A percentile compares a stretch with the other conserved stretches of the same genome.
phyloP scores from a whole-genome alignment of 1,284 basidiomycete genomes.

The Sparassis latifolia region DNA sequence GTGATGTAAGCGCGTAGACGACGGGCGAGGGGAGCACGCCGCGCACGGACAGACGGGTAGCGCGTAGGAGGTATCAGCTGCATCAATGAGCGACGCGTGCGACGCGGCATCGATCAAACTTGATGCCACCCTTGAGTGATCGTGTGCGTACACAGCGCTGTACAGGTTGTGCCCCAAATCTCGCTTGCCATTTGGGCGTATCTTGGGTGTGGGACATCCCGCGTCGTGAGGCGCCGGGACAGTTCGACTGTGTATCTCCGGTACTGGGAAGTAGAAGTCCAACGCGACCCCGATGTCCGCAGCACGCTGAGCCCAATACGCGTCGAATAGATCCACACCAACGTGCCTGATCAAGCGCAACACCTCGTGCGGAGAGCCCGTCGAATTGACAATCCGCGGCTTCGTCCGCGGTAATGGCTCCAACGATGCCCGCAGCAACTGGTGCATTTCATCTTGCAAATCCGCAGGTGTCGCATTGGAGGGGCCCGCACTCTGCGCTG shows the following conservation, averaged over 20 bases:
- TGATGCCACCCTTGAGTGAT: conserved; percentile 50
- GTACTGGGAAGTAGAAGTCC: conserved; percentile 67
- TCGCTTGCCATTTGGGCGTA: conserved; percentile 21
- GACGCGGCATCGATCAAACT: conserved; percentile 27
- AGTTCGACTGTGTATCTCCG: conserved; percentile 3
- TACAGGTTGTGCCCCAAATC: conserved; percentile 72
- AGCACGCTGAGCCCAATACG: conserved; percentile 58
- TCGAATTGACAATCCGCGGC: conserved; percentile 53
- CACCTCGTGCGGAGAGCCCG: conserved; percentile 66
- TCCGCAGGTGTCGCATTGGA: conserved; percentile 3
- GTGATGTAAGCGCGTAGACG: conserved; percentile 37
- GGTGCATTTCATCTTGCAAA: conserved; percentile 4
- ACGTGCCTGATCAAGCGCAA: conserved; percentile 54
- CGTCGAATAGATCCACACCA: conserved; percentile 73
- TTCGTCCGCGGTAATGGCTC: conserved; percentile 44
- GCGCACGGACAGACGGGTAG: conserved; percentile 44
- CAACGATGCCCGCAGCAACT: conserved; percentile 55
- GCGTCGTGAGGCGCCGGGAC: background rate
- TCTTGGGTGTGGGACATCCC: conserved; percentile 6
- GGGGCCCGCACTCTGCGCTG: background rate
- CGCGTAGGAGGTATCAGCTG: background rate
- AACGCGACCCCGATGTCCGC: conserved; percentile 66
- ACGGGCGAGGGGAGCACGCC: conserved; percentile 53
- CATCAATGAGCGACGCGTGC: conserved; percentile 4
- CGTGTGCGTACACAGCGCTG: conserved; percentile 44